phyloP scores from a whole-genome alignment of 768 basidiomycete species.

The Suillus weaverae region DNA sequence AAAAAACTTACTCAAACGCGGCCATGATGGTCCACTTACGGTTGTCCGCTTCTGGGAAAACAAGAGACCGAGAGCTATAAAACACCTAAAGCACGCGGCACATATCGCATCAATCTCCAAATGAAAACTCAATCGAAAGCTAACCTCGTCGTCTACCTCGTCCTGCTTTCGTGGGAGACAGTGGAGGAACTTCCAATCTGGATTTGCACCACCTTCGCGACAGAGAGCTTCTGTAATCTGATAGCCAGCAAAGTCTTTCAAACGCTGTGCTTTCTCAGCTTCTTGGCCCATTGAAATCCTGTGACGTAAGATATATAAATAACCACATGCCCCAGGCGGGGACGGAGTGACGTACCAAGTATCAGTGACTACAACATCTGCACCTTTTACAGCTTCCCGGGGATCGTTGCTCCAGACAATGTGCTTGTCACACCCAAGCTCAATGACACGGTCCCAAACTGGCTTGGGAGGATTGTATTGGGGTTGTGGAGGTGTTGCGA shows the following conservation, averaged over 20 bases:
- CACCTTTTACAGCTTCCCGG: slow-evolving; percentile 81
- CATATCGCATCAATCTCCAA: slow-evolving; percentile 6
- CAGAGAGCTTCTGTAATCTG: slow-evolving; percentile 92
- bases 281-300: slow-evolving; percentile 99
- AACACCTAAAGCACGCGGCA: slow-evolving; percentile 60
- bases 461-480: slow-evolving; percentile 64
- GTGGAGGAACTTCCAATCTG: slow-evolving; percentile 93
- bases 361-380: slow-evolving; percentile 96
- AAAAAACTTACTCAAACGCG: slow-evolving; percentile 71
- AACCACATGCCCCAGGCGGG: neutral
- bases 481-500: slow-evolving; percentile 72
- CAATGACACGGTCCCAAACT: slow-evolving; percentile 82
- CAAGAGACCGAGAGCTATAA: slow-evolving; percentile 88
- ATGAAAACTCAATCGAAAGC: slow-evolving; percentile 11
- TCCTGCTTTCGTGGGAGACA: slow-evolving; percentile 91
- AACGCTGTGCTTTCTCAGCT: slow-evolving; percentile 83
- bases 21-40: slow-evolving; percentile 97
- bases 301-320: neutral
- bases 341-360: slow-evolving; percentile 65
- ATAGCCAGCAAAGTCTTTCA: slow-evolving; percentile 87
- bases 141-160: slow-evolving; percentile 95
- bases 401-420: slow-evolving; percentile 81
- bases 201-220: slow-evolving; percentile 74
- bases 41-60: slow-evolving; percentile 94
- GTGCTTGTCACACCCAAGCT: slow-evolving; percentile 67